phyloP scores from a whole-genome alignment of 2,329 filamentous ascomycete species.

The Fonsecaea multimorphosa region DNA sequence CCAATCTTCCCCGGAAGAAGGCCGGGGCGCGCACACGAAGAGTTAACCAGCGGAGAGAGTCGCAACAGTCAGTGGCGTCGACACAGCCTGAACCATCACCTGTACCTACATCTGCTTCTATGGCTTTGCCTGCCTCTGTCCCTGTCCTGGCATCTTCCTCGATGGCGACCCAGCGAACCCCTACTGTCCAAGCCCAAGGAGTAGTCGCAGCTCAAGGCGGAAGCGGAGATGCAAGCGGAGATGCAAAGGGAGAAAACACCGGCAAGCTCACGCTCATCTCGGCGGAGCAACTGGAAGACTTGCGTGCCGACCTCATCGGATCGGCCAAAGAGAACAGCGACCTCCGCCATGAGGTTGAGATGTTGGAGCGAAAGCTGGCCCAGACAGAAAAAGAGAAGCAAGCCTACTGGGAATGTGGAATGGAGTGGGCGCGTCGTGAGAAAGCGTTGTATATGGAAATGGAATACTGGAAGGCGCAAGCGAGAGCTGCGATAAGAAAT shows the following conservation, averaged over 20 bases:
- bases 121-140: no score
- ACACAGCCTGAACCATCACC: background rate
- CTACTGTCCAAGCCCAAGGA: no score
- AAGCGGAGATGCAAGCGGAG: no score
- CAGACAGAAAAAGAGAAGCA: background rate
- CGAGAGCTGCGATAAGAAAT: background rate
- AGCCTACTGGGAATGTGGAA: slow-evolving; percentile 6
- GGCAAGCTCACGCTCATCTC: background rate
- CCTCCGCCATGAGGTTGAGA: background rate
- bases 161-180: no score
- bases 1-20: background rate
- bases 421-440: slow-evolving; percentile 7
- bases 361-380: background rate
- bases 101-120: background rate
- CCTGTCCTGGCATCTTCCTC: no score
- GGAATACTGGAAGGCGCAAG: background rate
- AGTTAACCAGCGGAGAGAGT: background rate
- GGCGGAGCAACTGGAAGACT: background rate
- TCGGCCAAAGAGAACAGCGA: slow-evolving; percentile 1
- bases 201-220: no score
- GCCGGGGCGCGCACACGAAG: background rate
- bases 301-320: slow-evolving; percentile 3
- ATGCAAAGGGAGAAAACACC: background rate
- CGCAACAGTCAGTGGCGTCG: background rate
- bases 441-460: background rate